Percentiles rank a stretch among this genome's conserved stretches.
Conservation (phyloP, 352 stramenopile species). For the Globisporangium middletonii region DNA sequence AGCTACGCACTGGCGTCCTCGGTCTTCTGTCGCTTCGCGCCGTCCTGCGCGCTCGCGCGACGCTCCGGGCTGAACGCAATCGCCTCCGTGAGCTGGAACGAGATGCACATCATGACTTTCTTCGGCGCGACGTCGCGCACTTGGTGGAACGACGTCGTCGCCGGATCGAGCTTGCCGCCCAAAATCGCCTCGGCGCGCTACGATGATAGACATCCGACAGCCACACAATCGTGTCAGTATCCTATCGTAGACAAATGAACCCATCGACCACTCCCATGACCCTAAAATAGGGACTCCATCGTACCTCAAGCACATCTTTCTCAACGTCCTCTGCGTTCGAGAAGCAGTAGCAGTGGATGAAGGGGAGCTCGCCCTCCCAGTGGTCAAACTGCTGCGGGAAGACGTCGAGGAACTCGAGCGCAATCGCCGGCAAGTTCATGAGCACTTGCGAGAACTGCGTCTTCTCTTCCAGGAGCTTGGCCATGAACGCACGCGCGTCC, state of each 20-base stretch:
- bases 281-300: neutral
- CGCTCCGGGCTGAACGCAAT: slow-evolving; percentile 60
- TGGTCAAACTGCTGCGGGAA: slow-evolving; percentile 62
- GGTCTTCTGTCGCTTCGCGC: slow-evolving; percentile 41
- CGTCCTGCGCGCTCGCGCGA: slow-evolving; percentile 26
- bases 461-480: slow-evolving; percentile 57
- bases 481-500: slow-evolving; percentile 91
- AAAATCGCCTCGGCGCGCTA: slow-evolving; percentile 68
- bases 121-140: slow-evolving; percentile 95
- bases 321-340: slow-evolving; percentile 72
- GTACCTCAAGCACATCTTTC: slow-evolving; percentile 62
- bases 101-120: slow-evolving; percentile 98
- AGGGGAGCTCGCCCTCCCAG: slow-evolving; percentile 67
- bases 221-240: neutral
- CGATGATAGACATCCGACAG: neutral
- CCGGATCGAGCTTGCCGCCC: slow-evolving; percentile 45
- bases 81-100: slow-evolving; percentile 86
- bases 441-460: slow-evolving; percentile 89
- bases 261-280: neutral
- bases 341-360: slow-evolving; percentile 96
- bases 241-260: neutral
- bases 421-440: slow-evolving; percentile 95
- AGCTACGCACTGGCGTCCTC: slow-evolving; percentile 8
- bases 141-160: slow-evolving; percentile 63
- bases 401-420: slow-evolving; percentile 91